Evolutionary conservation across 257 asterid species (phyloP).

Genomic region (Nemophila menziesii): DNA sequence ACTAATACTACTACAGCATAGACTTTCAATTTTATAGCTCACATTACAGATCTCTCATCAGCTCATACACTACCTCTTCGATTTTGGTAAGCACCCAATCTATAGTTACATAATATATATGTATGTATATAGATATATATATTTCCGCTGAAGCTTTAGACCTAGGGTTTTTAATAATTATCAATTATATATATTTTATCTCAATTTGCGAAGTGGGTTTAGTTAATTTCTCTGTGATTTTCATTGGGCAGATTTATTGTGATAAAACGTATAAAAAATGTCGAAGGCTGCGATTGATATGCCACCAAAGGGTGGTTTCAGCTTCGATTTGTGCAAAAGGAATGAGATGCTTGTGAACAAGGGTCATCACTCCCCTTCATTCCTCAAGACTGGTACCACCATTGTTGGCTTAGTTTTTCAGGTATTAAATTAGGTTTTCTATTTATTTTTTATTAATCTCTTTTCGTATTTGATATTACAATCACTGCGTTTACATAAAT

Average conservation of each 20-base stretch:
- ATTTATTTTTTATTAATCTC: not conserved
- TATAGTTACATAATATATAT: not conserved
- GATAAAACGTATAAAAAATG: constrained; percentile 5
- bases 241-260: not conserved
- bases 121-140: no score
- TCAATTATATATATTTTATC: not conserved
- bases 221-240: not conserved
- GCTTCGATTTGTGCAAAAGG: constrained; percentile 76
- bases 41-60: constrained; percentile 1
- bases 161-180: not conserved
- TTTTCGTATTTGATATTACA: not conserved
- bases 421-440: constrained; percentile 23
- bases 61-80: not conserved
- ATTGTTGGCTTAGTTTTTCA: constrained; percentile 76
- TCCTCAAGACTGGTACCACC: constrained; percentile 90
- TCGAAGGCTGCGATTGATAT: constrained; percentile 14
- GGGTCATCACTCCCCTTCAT: constrained; percentile 54
- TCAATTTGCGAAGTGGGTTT: not conserved
- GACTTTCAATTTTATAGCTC: not conserved
- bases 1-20: not conserved
- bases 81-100: not conserved
- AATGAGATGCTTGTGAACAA: constrained; percentile 67
- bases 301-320: constrained; percentile 57
- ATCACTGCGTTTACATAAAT: not conserved
- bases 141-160: no score